Evolutionary conservation across 192 early-diverging fungal species (phyloP).

Genomic region (Lunasporangiospora selenospora): DNA sequence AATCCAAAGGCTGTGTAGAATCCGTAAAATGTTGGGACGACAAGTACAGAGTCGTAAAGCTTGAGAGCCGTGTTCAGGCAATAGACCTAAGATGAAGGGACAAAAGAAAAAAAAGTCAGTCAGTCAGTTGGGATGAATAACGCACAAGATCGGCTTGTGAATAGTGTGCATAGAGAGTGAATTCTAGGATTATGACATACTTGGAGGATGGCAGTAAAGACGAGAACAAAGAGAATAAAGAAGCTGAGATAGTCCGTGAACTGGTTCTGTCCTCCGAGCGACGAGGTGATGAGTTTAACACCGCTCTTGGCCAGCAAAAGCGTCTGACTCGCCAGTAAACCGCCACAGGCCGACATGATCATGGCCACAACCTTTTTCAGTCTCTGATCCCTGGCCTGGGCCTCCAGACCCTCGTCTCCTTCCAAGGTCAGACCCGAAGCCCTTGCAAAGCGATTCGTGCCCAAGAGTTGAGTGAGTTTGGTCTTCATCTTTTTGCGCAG

Average conservation of each 20-base stretch:
- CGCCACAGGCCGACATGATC: constrained; percentile 62
- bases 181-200: too few relatives aligned
- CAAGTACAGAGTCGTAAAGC: constrained; percentile 62
- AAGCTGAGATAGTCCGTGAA: constrained; percentile 61
- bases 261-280: constrained; percentile 47
- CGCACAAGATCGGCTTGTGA: neutral
- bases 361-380: constrained; percentile 60
- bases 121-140: too few relatives aligned
- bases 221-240: constrained; percentile 57
- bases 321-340: constrained; percentile 64
- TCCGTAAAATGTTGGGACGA: constrained; percentile 67
- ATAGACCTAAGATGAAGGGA: constrained; percentile 50
- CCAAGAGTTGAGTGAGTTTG: constrained; percentile 14
- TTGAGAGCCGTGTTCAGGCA: constrained; percentile 65
- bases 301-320: constrained; percentile 65
- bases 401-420: constrained; percentile 22
- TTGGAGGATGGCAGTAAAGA: constrained; percentile 61
- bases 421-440: constrained; percentile 41
- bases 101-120: neutral
- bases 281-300: constrained; percentile 23
- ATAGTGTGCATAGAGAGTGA: too few relatives aligned
- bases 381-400: constrained; percentile 19
- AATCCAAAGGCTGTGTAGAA: constrained; percentile 63
- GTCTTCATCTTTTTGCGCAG: constrained; percentile 38
- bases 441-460: constrained; percentile 30